Evolutionary conservation across 371 early-diverging fungal genomes (phyloP).

Genomic region (Mucor lusitanicus): DNA sequence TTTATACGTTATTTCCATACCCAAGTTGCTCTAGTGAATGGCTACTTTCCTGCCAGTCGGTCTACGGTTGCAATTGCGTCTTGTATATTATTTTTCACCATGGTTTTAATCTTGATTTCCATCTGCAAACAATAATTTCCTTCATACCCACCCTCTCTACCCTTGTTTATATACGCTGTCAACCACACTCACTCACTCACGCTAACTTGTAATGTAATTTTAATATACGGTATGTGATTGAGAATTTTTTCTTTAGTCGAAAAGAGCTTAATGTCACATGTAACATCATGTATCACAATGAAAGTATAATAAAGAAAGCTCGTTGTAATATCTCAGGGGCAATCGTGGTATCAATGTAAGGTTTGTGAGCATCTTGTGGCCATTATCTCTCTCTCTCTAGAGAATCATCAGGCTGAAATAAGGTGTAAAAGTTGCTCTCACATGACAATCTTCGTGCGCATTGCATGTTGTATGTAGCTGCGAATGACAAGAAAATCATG

Average conservation of each 20-base stretch:
- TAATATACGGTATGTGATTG: background rate
- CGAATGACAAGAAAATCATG: background rate
- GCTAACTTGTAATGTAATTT: background rate
- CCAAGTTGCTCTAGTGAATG: constrained; percentile 66
- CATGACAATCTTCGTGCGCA: background rate
- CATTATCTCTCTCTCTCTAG: background rate
- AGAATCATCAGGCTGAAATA: background rate
- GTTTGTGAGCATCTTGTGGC: background rate
- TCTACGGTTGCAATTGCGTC: constrained; percentile 55
- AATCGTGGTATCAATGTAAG: background rate
- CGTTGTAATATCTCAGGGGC: background rate
- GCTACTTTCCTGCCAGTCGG: constrained; percentile 74
- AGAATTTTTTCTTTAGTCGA: background rate
- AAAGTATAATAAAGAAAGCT: background rate
- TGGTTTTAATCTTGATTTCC: constrained; percentile 26
- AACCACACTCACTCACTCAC: background rate
- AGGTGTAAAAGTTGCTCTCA: background rate
- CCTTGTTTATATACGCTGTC: background rate
- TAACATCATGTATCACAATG: constrained; percentile 1
- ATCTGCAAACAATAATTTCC: constrained; percentile 3
- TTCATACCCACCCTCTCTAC: background rate
- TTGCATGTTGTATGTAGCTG: background rate
- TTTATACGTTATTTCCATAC: constrained; percentile 72
- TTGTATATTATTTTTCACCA: constrained; percentile 32
- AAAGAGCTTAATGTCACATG: constrained; percentile 5